These are phyloP conservation scores for Pseudoscleropodium purum DNA, from an alignment of 225 moss, liverwort and hornwort species.

Conservation along the genomic window DNA sequence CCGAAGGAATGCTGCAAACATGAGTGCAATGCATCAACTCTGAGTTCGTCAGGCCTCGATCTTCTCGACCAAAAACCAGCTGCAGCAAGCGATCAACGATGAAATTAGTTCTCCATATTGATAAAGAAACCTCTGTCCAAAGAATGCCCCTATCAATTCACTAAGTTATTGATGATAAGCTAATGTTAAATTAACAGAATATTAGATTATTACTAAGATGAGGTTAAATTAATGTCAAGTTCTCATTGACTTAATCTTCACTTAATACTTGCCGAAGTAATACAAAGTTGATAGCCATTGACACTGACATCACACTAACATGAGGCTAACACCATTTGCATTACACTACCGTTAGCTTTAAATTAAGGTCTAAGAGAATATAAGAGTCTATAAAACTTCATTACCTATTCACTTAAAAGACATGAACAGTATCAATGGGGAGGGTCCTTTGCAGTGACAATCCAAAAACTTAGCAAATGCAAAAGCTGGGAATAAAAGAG, in stretches of 20 bases:
- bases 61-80: slow-evolving; percentile 53
- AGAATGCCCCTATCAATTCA: not conserved
- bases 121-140: not conserved
- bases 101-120: not conserved
- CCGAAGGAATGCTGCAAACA: slow-evolving; percentile 41
- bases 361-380: not conserved
- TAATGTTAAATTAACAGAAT: not conserved
- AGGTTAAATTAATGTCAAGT: not conserved
- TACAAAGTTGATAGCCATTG: not conserved
- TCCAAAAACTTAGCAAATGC: not conserved
- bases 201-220: not conserved
- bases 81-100: not conserved
- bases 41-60: slow-evolving; percentile 37
- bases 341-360: not conserved
- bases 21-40: slow-evolving; percentile 53
- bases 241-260: not conserved
- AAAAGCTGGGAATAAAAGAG: not conserved
- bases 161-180: not conserved
- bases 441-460: not conserved
- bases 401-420: not conserved
- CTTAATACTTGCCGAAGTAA: not conserved
- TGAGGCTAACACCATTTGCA: not conserved
- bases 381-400: too few species aligned
- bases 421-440: not conserved
- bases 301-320: not conserved